phyloP scores from a whole-genome alignment of 768 basidiomycete species.

The Calvatia gigantea region DNA sequence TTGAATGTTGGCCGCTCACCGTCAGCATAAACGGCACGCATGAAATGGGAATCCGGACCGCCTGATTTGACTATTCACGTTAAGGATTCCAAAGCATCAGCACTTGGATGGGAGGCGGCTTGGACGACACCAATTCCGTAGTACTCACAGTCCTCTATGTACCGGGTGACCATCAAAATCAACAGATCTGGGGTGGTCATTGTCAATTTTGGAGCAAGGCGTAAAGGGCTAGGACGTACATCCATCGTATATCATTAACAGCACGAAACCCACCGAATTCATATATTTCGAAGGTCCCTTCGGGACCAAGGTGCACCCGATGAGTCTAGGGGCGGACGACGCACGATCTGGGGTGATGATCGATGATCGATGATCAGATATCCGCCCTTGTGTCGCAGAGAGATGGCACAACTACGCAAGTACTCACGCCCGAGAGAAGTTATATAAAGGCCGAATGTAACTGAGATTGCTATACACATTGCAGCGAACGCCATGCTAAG shows the following conservation, averaged over 20 bases:
- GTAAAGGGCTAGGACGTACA: background rate
- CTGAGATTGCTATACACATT: too few species aligned
- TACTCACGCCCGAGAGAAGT: background rate
- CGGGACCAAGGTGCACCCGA: constrained; percentile 1
- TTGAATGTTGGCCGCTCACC: too few species aligned
- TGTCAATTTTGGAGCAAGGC: background rate
- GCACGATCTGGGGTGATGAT: too few species aligned
- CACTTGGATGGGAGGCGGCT: too few species aligned
- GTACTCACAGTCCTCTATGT: background rate
- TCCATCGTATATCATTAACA: background rate
- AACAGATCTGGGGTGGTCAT: background rate
- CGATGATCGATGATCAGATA: too few species aligned
- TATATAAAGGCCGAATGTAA: background rate
- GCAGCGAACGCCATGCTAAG: background rate
- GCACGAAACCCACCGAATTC: background rate
- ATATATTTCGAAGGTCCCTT: background rate
- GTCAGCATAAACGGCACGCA: background rate
- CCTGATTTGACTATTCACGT: background rate
- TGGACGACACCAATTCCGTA: too few species aligned
- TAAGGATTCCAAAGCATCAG: too few species aligned
- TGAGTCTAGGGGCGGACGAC: background rate
- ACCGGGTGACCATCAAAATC: background rate
- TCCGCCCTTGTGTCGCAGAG: too few species aligned
- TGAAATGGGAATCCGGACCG: background rate
- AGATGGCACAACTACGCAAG: background rate